These are phyloP conservation scores for Yarrowia sp. DNA, from an alignment of 805 yeast species.

Conservation along the genomic window DNA sequence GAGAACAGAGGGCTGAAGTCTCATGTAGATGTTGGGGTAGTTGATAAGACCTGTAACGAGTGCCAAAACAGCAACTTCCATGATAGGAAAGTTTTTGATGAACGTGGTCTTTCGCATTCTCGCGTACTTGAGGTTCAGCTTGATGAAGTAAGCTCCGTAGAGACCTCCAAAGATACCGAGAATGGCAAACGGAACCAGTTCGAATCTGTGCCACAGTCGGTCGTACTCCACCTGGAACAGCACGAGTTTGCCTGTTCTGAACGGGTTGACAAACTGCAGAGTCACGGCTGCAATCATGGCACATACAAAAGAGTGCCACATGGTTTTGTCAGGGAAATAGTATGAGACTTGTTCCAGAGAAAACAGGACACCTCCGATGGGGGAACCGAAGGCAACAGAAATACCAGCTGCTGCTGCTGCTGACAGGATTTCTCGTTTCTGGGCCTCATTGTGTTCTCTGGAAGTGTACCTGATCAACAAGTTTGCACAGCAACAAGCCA, in stretches of 20 bases:
- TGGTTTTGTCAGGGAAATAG: constrained; percentile 65
- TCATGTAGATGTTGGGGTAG: constrained; percentile 62
- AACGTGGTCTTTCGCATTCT: constrained; percentile 41
- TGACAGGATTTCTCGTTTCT: constrained; percentile 66
- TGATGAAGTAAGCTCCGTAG: constrained; percentile 63
- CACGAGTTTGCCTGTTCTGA: constrained; percentile 59
- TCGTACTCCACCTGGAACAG: constrained; percentile 72
- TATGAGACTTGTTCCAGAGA: constrained; percentile 72
- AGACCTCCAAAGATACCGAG: constrained; percentile 76
- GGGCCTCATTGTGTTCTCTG: constrained; percentile 59
- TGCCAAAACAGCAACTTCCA: constrained; percentile 60
- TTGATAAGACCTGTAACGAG: constrained; percentile 61
- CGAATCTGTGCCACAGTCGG: constrained; percentile 74
- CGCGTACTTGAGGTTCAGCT: constrained; percentile 57
- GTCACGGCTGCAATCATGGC: constrained; percentile 76
- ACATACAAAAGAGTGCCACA: constrained; percentile 86
- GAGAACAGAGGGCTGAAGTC: constrained; percentile 62
- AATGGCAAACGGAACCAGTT: constrained; percentile 72
- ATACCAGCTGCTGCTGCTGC: constrained; percentile 87
- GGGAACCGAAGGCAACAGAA: constrained; percentile 83
- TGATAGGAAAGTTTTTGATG: constrained; percentile 46
- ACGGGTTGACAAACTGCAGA: constrained; percentile 60
- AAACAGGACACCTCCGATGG: constrained; percentile 86
- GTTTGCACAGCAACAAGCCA: constrained; percentile 67
- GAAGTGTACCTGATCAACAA: constrained; percentile 50